Evolutionary conservation across 202 grass and related monocot genomes (phyloP).

Genomic region (Setaria italica): DNA sequence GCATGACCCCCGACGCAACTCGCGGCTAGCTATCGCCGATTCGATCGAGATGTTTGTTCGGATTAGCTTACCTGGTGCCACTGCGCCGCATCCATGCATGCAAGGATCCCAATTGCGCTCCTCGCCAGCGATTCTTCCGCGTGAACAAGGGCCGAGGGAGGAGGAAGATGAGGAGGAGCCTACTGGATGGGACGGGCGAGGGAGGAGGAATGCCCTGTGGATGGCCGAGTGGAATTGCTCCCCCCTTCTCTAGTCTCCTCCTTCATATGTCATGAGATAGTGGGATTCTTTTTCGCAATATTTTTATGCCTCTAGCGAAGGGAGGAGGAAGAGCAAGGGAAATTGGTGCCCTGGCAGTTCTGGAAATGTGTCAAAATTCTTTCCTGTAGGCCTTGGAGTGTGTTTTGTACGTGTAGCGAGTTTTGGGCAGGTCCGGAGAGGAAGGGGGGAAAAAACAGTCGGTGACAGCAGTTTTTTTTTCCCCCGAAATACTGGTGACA

Average conservation of each 20-base stretch:
- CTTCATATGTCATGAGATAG: constrained; percentile 65
- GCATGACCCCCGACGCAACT: background rate
- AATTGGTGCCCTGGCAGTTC: constrained; percentile 39
- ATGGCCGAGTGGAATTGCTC: constrained; percentile 48
- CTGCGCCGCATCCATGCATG: constrained; percentile 85
- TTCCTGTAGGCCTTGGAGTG: background rate
- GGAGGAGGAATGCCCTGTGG: constrained; percentile 58
- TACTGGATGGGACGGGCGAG: constrained; percentile 34
- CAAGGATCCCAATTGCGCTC: constrained; percentile 49
- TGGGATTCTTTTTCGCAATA: constrained; percentile 53
- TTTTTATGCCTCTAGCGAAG: constrained; percentile 40
- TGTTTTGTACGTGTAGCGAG: constrained; percentile 31
- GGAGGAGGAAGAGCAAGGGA: constrained; percentile 15
- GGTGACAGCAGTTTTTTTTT: constrained; percentile 11
- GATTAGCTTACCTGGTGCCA: constrained; percentile 73
- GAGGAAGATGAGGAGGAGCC: background rate
- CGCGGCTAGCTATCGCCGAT: background rate
- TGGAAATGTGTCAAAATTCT: constrained; percentile 15
- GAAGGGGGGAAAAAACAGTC: background rate
- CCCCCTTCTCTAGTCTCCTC: constrained; percentile 37
- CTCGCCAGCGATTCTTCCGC: constrained; percentile 32
- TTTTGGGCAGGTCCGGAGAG: constrained; percentile 24
- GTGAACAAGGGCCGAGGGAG: background rate
- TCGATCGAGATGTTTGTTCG: constrained; percentile 6
- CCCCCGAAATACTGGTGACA: background rate